These are phyloP conservation scores for Metschnikowia gruessii DNA, from an alignment of 805 yeast species.

Conservation along the genomic window DNA sequence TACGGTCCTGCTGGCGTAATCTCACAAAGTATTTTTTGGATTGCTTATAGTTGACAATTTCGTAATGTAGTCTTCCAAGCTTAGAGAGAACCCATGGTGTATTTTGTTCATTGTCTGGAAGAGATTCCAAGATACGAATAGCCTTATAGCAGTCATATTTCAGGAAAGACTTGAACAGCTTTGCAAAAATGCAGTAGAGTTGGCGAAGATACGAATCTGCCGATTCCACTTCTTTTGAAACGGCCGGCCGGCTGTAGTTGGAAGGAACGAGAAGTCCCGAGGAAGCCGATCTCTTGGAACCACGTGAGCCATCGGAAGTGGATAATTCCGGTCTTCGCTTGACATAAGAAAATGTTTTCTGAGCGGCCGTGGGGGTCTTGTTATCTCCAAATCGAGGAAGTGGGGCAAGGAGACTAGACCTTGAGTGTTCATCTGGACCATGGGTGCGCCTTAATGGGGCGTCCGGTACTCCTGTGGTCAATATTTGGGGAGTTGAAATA, in stretches of 20 bases:
- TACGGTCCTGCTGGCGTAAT: constrained; percentile 68
- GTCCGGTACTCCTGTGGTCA: constrained; percentile 29
- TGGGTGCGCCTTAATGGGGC: constrained; percentile 34
- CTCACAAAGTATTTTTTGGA: constrained; percentile 61
- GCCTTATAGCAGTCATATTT: constrained; percentile 80
- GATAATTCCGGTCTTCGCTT: constrained; percentile 15
- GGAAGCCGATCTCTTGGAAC: constrained; percentile 17
- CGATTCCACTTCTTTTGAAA: constrained; percentile 12
- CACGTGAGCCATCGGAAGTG: constrained; percentile 10
- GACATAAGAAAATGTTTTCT: constrained; percentile 13
- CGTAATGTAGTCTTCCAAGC: constrained; percentile 80
- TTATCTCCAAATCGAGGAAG: constrained; percentile 11
- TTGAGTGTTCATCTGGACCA: constrained; percentile 11
- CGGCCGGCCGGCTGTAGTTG: constrained; percentile 1
- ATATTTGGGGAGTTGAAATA: constrained; percentile 21
- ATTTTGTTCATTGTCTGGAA: constrained; percentile 60
- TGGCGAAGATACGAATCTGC: constrained; percentile 43
- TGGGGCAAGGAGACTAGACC: constrained; percentile 9
- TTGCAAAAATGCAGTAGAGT: constrained; percentile 54
- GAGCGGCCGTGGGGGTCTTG: constrained; percentile 16
- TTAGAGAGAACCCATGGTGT: constrained; percentile 86
- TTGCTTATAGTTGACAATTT: constrained; percentile 79
- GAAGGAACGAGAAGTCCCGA: constrained; percentile 8
- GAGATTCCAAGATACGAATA: constrained; percentile 57
- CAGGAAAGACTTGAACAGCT: constrained; percentile 56